Percentiles rank a stretch among this genome's conserved stretches.
Evolutionary conservation across 2,329 filamentous ascomycete species (phyloP).

Genomic region (Kalaharituber pfeilii): DNA sequence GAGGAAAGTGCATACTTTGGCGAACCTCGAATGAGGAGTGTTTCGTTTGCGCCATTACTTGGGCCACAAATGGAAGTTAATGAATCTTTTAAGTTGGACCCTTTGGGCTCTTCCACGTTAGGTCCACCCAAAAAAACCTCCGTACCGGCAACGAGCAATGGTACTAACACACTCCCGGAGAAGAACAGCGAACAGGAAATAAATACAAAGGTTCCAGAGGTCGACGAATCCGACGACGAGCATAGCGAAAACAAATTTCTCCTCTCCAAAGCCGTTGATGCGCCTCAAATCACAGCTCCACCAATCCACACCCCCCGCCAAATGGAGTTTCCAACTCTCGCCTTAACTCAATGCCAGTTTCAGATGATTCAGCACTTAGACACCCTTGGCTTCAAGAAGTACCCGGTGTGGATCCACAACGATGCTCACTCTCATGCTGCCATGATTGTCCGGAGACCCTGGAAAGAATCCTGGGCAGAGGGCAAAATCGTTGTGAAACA

Average conservation of each 20-base stretch:
- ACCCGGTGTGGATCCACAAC: slow-evolving; percentile 58
- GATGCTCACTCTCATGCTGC: slow-evolving; percentile 71
- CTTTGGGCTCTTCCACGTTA: too few species aligned
- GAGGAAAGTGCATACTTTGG: slow-evolving; percentile 32
- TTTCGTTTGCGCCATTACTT: not conserved
- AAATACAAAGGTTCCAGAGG: too few species aligned
- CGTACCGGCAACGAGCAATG: slow-evolving; percentile 12
- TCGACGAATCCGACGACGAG: too few species aligned
- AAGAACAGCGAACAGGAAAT: not conserved
- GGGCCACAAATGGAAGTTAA: not conserved
- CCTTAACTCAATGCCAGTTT: slow-evolving; percentile 45
- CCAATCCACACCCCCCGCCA: not conserved
- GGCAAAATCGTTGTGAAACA: slow-evolving; percentile 62
- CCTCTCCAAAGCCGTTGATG: too few species aligned
- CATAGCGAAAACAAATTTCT: too few species aligned
- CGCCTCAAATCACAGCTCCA: too few species aligned
- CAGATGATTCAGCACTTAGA: slow-evolving; percentile 67
- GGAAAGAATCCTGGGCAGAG: slow-evolving; percentile 52
- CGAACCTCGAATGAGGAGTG: not conserved
- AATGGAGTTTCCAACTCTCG: not conserved
- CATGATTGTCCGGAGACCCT: slow-evolving; percentile 58
- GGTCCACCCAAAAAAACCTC: too few species aligned
- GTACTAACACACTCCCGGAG: slow-evolving; percentile 10
- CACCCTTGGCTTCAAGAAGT: slow-evolving; percentile 44
- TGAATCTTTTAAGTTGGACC: too few species aligned